Percentiles rank a stretch among this genome's conserved stretches.
These are phyloP conservation scores for Aspergillus ellipticus DNA, from an alignment of 495 filamentous ascomycete genomes.

Conservation along the genomic window DNA sequence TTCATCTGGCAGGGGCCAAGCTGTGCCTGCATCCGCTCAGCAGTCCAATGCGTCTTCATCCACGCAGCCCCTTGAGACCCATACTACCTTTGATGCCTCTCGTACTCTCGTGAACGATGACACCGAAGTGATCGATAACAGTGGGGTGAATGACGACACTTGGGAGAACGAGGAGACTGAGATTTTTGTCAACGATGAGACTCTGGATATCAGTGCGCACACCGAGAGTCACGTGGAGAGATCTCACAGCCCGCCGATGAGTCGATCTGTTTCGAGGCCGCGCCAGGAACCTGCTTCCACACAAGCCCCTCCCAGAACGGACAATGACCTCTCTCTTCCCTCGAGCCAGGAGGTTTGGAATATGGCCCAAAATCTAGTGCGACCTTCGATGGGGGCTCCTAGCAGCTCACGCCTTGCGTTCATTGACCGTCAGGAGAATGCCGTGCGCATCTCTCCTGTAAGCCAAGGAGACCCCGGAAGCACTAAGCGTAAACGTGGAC, in stretches of 20 bases:
- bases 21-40: constrained; percentile 7
- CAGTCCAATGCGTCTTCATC: not conserved
- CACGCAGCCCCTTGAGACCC: constrained; percentile 1
- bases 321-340: not conserved
- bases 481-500: constrained; percentile 9
- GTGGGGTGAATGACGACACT: not conserved
- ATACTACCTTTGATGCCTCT: constrained; percentile 7
- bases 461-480: constrained; percentile 16
- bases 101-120: constrained; percentile 3
- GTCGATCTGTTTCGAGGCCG: not conserved
- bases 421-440: constrained; percentile 34
- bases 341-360: constrained; percentile 5
- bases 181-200: constrained; percentile 3
- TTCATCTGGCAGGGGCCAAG: constrained; percentile 6
- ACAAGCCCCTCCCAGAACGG: not conserved
- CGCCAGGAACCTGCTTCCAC: not conserved
- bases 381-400: constrained; percentile 4
- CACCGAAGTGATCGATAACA: not conserved
- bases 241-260: constrained; percentile 18
- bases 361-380: not conserved
- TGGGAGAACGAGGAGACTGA: constrained; percentile 7
- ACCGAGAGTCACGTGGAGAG: constrained; percentile 11
- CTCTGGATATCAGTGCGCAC: constrained; percentile 2
- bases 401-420: constrained; percentile 19
- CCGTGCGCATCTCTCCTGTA: constrained; percentile 31